These are phyloP conservation scores for Coemansia sp. DNA, from an alignment of 192 early-diverging fungal genomes.

Conservation along the genomic window DNA sequence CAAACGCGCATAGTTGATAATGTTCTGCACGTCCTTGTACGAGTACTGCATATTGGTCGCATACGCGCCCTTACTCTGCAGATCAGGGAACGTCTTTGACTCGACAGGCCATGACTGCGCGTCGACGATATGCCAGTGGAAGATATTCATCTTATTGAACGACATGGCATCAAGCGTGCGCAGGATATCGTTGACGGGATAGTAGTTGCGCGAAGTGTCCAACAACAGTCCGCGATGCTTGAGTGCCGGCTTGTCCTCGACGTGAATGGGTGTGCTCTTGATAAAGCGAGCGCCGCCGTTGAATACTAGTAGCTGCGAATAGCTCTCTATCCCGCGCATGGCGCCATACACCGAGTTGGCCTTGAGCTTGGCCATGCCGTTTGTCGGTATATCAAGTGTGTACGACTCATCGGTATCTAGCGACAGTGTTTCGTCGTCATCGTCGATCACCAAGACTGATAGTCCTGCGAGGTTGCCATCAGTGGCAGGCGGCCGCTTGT, in stretches of 20 bases:
- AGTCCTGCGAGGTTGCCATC: conserved; percentile 38
- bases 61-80: conserved; percentile 68
- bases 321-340: conserved; percentile 70
- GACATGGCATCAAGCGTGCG: conserved; percentile 69
- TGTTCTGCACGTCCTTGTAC: conserved; percentile 64
- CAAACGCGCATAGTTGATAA: conserved; percentile 72
- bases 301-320: conserved; percentile 64
- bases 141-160: conserved; percentile 74
- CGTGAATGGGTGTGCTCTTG: conserved; percentile 58
- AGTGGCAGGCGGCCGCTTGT: conserved; percentile 10
- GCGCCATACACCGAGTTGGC: conserved; percentile 69
- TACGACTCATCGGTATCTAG: conserved; percentile 73
- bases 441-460: conserved; percentile 46
- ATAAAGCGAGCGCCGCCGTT: conserved; percentile 52
- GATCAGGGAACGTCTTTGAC: conserved; percentile 61
- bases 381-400: conserved; percentile 60
- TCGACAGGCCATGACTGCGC: conserved; percentile 72
- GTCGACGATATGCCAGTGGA: conserved; percentile 80
- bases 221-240: conserved; percentile 69
- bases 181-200: conserved; percentile 58
- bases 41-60: conserved; percentile 65
- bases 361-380: conserved; percentile 57
- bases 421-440: conserved; percentile 52
- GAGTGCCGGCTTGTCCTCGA: conserved; percentile 65
- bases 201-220: conserved; percentile 72